Conservation (phyloP, 176 grass and related monocot species). For the Olyra latifolia region DNA sequence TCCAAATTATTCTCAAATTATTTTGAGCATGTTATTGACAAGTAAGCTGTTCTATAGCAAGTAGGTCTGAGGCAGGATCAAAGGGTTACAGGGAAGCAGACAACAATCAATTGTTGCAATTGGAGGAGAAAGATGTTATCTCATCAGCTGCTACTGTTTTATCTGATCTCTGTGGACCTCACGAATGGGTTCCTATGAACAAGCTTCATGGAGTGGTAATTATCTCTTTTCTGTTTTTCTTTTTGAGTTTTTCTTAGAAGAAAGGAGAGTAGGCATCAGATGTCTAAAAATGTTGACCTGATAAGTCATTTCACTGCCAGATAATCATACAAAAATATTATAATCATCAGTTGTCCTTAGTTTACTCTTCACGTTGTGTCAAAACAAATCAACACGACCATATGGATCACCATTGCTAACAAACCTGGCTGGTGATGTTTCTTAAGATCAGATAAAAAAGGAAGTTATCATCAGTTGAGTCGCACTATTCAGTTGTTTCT, state of each 20-base stretch:
- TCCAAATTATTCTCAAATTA: not conserved
- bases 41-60: slow-evolving; percentile 31
- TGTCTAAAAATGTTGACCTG: not conserved
- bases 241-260: not conserved
- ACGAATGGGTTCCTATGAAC: slow-evolving; percentile 67
- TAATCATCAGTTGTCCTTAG: not conserved
- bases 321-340: not conserved
- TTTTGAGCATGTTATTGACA: slow-evolving; percentile 1
- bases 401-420: not conserved
- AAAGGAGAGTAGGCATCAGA: not conserved
- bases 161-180: slow-evolving; percentile 63
- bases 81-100: slow-evolving; percentile 68
- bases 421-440: not conserved
- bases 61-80: slow-evolving; percentile 44
- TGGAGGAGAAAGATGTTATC: slow-evolving; percentile 94
- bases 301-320: not conserved
- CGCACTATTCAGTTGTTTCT: not conserved
- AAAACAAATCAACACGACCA: not conserved
- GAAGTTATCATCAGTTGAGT: not conserved
- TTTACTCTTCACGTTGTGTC: no score
- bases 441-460: not conserved
- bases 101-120: slow-evolving; percentile 62
- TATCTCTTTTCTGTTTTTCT: not conserved
- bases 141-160: slow-evolving; percentile 71
- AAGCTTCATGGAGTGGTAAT: slow-evolving; percentile 78